Base-by-base conservation (phyloP, 169 alveolate genomes). In the Plasmodium gallinaceum region DNA sequence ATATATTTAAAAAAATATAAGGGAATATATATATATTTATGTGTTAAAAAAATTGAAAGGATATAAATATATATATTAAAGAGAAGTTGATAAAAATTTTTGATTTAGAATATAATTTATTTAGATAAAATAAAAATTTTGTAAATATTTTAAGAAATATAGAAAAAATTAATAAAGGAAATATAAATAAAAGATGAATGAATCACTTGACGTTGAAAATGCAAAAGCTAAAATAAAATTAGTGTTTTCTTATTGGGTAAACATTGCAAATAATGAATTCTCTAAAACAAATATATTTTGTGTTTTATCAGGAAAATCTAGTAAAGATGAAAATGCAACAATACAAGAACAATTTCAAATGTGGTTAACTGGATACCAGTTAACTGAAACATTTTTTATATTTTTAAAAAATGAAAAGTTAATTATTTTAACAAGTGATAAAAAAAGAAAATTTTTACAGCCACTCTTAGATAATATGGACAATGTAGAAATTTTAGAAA, bases 321-420 rank as follows among this genome's bases (percentile, higher is more conserved):
- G 88, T 60, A 74, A 80, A 24, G 85, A 66, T 32, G 94, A 58
- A 22, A 68, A 86, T 60, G 90, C 85, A 10, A 78, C 91, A 45
- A 45, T 64, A 24, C 91, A 72, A n/a, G 78, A 71, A 48, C 88
- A 62, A 42, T 70, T 61, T 88, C 95, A 97, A 85, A 88, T 95
- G 86, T 96, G 98, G 98, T 88, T 96, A 61, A 94, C 96, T 26
- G 98, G 98, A 4, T 96, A 95, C 65, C 97, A 96, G 75, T 95
- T 96, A 64, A 96, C 98, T 0, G 98, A 96, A 65, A 96, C 98
- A 0, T 94, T 96, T 74, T 93, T 96, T 62, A 85, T 93, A 9
- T 96, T 96, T 65, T 37, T 94, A 18, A 88, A 95, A 7, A 88
- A 93, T 51, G 97, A 94, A 22, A 93, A 91, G 39, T 68, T 95